Percentiles rank a stretch among this genome's conserved stretches.
Evolutionary conservation across 352 stramenopile genomes (phyloP).

Genomic region (Globisporangium parvum): DNA sequence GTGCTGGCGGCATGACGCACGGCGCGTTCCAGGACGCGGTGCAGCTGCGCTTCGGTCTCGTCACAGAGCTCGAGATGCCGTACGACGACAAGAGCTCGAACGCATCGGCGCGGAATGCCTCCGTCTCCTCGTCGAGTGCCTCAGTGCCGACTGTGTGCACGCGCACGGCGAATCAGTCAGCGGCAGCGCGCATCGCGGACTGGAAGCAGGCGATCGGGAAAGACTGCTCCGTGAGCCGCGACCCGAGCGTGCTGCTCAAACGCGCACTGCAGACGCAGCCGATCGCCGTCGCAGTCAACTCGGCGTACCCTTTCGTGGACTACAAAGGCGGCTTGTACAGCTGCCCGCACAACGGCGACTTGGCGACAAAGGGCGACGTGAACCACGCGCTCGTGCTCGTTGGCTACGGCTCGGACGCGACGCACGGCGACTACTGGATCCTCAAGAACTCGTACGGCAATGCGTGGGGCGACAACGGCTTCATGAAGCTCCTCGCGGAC

Average conservation of each 20-base stretch:
- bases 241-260: conserved; percentile 46
- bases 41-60: conserved; percentile 42
- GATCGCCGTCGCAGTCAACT: conserved; percentile 70
- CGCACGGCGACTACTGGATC: conserved; percentile 68
- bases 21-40: conserved; percentile 68
- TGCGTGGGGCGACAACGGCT: conserved; percentile 55
- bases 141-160: not conserved
- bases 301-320: conserved; percentile 51
- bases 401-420: conserved; percentile 33
- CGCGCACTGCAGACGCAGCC: conserved; percentile 48
- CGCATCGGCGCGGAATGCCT: not conserved
- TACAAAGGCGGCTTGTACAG: conserved; percentile 61
- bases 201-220: conserved; percentile 54
- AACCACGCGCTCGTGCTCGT: conserved; percentile 74
- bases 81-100: conserved; percentile 40
- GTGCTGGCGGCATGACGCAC: conserved; percentile 74
- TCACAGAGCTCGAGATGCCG: conserved; percentile 63
- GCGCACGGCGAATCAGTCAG: conserved; percentile 23
- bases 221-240: conserved; percentile 43
- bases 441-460: conserved; percentile 77
- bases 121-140: too few species aligned
- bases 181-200: conserved; percentile 55
- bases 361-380: conserved; percentile 53
- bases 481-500: conserved; percentile 59
- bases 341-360: conserved; percentile 48